Percentiles rank a stretch among this genome's conserved stretches.
Evolutionary conservation across 805 yeast genomes (phyloP).

Genomic region (Starmerella bombicola): DNA sequence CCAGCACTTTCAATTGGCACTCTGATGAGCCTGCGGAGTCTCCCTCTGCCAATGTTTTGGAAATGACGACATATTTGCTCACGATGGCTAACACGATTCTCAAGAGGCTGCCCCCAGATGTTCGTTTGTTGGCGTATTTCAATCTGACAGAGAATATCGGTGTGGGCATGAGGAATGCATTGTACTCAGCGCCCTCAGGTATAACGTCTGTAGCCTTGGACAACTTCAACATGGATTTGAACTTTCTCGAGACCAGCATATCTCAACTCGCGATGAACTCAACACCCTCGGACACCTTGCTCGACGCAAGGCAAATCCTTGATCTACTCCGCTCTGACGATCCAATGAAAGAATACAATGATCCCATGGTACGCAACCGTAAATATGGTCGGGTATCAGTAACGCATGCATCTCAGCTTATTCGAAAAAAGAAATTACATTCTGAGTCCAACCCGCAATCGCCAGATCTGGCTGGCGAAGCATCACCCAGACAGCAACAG

Average conservation of each 20-base stretch:
- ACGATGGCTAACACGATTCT: conserved; percentile 78
- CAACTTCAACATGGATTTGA: conserved; percentile 69
- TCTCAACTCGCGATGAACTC: conserved; percentile 25
- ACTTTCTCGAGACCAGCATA: conserved; percentile 52
- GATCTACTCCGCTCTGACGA: conserved; percentile 51
- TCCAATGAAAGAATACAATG: conserved; percentile 44
- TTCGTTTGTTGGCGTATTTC: conserved; percentile 67
- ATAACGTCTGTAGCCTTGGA: conserved; percentile 49
- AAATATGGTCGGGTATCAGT: conserved; percentile 63
- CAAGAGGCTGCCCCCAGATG: conserved; percentile 63
- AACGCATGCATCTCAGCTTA: conserved; percentile 39
- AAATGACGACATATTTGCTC: conserved; percentile 72
- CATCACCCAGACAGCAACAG: conserved; percentile 18
- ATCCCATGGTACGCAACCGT: conserved; percentile 43
- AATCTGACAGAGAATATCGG: conserved; percentile 80
- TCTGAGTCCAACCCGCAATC: conserved; percentile 13
- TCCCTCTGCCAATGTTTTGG: conserved; percentile 65
- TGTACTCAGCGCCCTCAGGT: conserved; percentile 38
- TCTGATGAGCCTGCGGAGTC: conserved; percentile 36
- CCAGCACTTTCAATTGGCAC: conserved; percentile 78
- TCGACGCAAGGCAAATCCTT: conserved; percentile 68
- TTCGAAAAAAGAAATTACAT: conserved; percentile 13
- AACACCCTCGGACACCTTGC: conserved; percentile 53
- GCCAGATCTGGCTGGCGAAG: conserved; percentile 9
- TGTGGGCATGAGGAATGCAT: conserved; percentile 50